These are phyloP conservation scores for Solanum appendiculatum DNA, from an alignment of 257 asterid genomes.

Conservation along the genomic window DNA sequence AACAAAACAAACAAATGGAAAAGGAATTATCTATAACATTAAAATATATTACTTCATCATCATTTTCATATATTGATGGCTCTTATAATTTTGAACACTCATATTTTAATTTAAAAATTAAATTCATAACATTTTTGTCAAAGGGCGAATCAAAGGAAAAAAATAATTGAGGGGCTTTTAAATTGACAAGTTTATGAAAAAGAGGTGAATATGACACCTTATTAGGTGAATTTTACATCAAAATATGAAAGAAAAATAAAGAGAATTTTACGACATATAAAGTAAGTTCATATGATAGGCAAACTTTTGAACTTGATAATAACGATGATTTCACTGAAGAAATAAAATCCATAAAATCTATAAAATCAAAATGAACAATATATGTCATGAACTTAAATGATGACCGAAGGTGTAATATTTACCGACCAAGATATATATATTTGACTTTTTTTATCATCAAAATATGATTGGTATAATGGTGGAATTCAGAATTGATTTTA, in stretches of 20 bases:
- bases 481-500: background rate
- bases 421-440: accelerated
- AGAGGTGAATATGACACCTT: background rate
- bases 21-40: background rate
- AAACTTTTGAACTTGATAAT: background rate
- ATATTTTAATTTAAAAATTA: background rate
- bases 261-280: background rate
- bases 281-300: background rate
- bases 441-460: background rate
- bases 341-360: accelerated
- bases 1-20: background rate
- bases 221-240: background rate
- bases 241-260: background rate
- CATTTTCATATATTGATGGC: background rate
- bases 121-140: background rate
- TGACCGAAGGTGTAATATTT: background rate
- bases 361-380: too few relatives aligned
- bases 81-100: background rate
- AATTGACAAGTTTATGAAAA: background rate
- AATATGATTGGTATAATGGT: background rate
- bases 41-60: background rate
- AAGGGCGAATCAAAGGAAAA: background rate
- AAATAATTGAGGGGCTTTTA: accelerated
- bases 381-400: too few relatives aligned
- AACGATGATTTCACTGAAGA: background rate